Evolutionary conservation across 202 grass and related monocot species (phyloP), one percentile per base, ranked within the genome.

Genomic region (Musa balbisiana): DNA sequence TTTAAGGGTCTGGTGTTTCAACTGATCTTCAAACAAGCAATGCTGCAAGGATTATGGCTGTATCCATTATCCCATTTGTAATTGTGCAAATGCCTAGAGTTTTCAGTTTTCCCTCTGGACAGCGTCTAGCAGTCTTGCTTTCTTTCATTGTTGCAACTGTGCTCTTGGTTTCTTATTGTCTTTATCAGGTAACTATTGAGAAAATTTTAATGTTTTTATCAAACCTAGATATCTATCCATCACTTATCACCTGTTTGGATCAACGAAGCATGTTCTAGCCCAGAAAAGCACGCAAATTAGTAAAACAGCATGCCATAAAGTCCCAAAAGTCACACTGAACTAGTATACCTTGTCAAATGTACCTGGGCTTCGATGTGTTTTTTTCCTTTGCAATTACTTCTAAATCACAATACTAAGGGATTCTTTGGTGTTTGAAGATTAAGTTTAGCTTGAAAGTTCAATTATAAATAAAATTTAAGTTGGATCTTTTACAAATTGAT

Each of bases 11-110:
- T 87, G 95, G 89, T 71, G 87, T 94, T 87, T 83, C 91, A 62
- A 92, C 91, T 50, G 95, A 98, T 76, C 51, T 82, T 72, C 84
- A 83, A 75, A 98, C 95, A 51, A 94, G 89, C 77, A 86, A 88
- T 78, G 89, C 95, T 24, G 87, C 95, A 80, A 86, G 88, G 72
- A 98, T 98, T n/a, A 94, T 98, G 95, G 69, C 50, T 3, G 60
- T 98, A 85, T 98, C 95, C 76, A 53, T 98, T 66, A 33, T 94
- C 51, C 95, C 95, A 14, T 98, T 98, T 73, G 83, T 98, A n/a
- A 80, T 98, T 82, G 91, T 94, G 66, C 91, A 98, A 73, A 73
- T 98, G 55, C 95, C 91, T 0, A 72, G 80, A 83, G 71, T 92
- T 84, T 85, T 98, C 78, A 88, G 83, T 77, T 86, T 94, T 55